Percentiles rank a stretch among this genome's conserved stretches.
Conservation (phyloP, 345 rosid genomes). For the Erysimum cheiranthoides region DNA sequence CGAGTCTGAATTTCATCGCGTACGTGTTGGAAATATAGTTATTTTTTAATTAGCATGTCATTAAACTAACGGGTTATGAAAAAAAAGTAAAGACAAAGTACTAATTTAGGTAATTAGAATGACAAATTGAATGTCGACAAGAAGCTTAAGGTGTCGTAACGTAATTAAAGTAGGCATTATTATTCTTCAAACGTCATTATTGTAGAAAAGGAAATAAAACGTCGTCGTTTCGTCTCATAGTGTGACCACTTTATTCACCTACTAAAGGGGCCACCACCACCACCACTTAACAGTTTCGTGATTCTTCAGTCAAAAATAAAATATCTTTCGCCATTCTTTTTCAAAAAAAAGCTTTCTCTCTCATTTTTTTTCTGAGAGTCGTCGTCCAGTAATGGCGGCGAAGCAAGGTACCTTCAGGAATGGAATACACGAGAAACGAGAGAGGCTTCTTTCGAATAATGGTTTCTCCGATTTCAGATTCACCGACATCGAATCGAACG, state of each 20-base stretch:
- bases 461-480: constrained; percentile 57
- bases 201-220: constrained; percentile 12
- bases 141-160: constrained; percentile 25
- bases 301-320: constrained; percentile 29
- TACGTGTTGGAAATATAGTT: neutral
- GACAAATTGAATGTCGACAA: constrained; percentile 22
- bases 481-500: constrained; percentile 42
- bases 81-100: neutral
- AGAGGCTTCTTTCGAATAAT: constrained; percentile 57
- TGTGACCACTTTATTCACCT: neutral
- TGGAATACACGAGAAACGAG: constrained; percentile 52
- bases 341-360: neutral
- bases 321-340: constrained; percentile 31
- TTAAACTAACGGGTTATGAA: neutral
- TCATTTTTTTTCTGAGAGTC: neutral
- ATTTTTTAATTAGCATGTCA: neutral
- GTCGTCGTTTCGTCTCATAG: constrained; percentile 29
- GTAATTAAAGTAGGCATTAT: constrained; percentile 17
- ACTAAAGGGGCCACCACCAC: constrained; percentile 15
- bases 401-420: constrained; percentile 59
- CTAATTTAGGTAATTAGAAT: constrained; percentile 3
- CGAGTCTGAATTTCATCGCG: neutral
- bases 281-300: constrained; percentile 26
- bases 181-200: neutral
- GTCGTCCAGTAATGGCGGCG: constrained; percentile 51